phyloP scores from a whole-genome alignment of 2,329 filamentous ascomycete species.

The Laburnicola sp. region DNA sequence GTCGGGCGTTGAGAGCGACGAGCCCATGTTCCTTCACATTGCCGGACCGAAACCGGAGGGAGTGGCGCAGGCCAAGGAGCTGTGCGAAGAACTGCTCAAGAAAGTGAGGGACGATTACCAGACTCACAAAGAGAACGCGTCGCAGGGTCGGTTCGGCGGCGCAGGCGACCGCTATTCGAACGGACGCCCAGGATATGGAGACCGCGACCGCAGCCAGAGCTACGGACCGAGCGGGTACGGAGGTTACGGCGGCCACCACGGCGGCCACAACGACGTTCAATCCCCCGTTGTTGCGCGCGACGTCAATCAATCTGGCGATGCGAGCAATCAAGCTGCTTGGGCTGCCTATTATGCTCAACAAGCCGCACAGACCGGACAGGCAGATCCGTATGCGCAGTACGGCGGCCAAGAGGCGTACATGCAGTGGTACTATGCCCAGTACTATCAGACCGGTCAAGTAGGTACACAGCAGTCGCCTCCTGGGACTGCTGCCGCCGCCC shows the following conservation, averaged over 20 bases:
- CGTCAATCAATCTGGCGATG: too few relatives aligned
- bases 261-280: conserved; percentile 40
- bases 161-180: conserved; percentile 45
- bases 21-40: conserved; percentile 95
- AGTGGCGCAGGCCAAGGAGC: conserved; percentile 82
- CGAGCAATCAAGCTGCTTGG: conserved; percentile 38
- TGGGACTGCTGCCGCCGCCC: conserved; percentile 32
- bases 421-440: conserved; percentile 38
- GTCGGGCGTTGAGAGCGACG: conserved; percentile 88
- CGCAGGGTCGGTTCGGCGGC: conserved; percentile 52
- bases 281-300: conserved; percentile 47
- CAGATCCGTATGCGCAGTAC: too few relatives aligned
- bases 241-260: conserved; percentile 5
- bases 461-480: conserved; percentile 31
- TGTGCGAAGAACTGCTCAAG: conserved; percentile 83
- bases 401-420: conserved; percentile 65
- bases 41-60: conserved; percentile 85
- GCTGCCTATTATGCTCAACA: conserved; percentile 88
- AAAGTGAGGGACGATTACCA: conserved; percentile 92
- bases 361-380: too few relatives aligned
- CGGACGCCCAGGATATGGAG: conserved; percentile 40
- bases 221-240: conserved; percentile 46
- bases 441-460: conserved; percentile 28
- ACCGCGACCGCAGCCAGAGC: conserved; percentile 46
- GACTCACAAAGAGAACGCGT: conserved; percentile 68